These are phyloP conservation scores for Silene uniflora DNA, from an alignment of 148 eudicot species.

Conservation along the genomic window DNA sequence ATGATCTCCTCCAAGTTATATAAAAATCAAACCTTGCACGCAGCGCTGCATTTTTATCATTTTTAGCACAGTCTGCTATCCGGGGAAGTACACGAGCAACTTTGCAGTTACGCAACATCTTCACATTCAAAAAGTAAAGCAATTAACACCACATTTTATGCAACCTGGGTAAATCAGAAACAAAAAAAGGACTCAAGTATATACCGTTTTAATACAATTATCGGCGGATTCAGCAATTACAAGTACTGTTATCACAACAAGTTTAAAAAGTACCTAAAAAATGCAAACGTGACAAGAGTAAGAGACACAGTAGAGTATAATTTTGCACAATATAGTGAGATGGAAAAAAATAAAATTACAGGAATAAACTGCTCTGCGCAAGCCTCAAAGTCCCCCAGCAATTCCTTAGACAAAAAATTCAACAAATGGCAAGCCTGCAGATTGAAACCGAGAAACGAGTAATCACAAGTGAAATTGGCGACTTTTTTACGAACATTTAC, in stretches of 20 bases:
- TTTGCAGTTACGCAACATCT: slow-evolving; percentile 99
- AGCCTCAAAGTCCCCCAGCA: slow-evolving; percentile 93
- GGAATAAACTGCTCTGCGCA: slow-evolving; percentile 95
- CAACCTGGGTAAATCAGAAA: slow-evolving; percentile 5
- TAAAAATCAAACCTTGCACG: slow-evolving; percentile 70
- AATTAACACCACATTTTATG: slow-evolving; percentile 4
- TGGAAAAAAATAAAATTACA: slow-evolving; percentile 38
- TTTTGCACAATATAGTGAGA: neutral
- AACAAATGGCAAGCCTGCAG: slow-evolving; percentile 86
- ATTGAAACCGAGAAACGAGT: neutral
- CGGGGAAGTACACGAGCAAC: slow-evolving; percentile 85
- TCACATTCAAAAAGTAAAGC: slow-evolving; percentile 17
- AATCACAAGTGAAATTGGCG: neutral
- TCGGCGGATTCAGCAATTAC: slow-evolving; percentile 98
- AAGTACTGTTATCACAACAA: slow-evolving; percentile 98
- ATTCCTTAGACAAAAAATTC: slow-evolving; percentile 88
- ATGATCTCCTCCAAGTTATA: neutral
- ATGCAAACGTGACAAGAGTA: slow-evolving; percentile 17
- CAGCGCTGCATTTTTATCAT: slow-evolving; percentile 79
- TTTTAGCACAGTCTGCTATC: slow-evolving; percentile 87
- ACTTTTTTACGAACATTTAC: neutral
- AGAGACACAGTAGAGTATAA: slow-evolving; percentile 28
- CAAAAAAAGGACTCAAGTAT: neutral
- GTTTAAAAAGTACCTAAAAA: slow-evolving; percentile 88
- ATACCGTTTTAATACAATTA: slow-evolving; percentile 98